phyloP scores from a whole-genome alignment of 2,329 filamentous ascomycete species.

The Diaporthe sp. region DNA sequence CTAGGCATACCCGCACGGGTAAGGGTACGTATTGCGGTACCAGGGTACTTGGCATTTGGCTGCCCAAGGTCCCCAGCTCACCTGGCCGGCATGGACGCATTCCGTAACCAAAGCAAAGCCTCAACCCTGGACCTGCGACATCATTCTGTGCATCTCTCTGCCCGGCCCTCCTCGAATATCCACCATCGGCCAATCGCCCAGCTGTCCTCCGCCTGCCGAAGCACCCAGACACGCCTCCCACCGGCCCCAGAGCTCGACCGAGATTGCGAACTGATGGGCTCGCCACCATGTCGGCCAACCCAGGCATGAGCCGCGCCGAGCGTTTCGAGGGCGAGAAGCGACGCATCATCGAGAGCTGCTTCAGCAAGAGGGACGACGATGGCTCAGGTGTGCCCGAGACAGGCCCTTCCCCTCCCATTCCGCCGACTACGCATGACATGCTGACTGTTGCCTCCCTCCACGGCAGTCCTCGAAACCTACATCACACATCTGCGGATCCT shows the following conservation, averaged over 20 bases:
- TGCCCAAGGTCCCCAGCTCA: constrained; percentile 7
- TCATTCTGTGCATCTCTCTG: neutral
- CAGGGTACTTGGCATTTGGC: neutral
- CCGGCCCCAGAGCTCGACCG: constrained; percentile 1
- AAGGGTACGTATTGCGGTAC: constrained; percentile 11
- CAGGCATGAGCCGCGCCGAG: constrained; percentile 68
- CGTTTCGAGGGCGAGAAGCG: constrained; percentile 96
- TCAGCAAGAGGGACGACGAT: constrained; percentile 87
- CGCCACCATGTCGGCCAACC: constrained; percentile 27
- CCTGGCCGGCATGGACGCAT: constrained; percentile 17
- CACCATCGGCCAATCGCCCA: neutral
- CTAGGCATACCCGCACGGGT: neutral
- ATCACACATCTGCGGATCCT: constrained; percentile 95
- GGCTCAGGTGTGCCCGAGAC: constrained; percentile 74
- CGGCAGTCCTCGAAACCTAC: constrained; percentile 86
- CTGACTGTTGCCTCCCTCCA: constrained; percentile 33
- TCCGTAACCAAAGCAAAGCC: constrained; percentile 19
- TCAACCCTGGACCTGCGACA: constrained; percentile 26
- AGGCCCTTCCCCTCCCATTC: constrained; percentile 27
- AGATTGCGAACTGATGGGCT: constrained; percentile 27
- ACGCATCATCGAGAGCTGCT: constrained; percentile 94
- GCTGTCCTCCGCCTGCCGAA: neutral
- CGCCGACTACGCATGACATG: constrained; percentile 30
- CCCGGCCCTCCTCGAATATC: neutral
- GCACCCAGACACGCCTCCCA: neutral